Evolutionary conservation across 176 grass and related monocot genomes (phyloP).

Genomic region (Cenchrus fungigraminus): DNA sequence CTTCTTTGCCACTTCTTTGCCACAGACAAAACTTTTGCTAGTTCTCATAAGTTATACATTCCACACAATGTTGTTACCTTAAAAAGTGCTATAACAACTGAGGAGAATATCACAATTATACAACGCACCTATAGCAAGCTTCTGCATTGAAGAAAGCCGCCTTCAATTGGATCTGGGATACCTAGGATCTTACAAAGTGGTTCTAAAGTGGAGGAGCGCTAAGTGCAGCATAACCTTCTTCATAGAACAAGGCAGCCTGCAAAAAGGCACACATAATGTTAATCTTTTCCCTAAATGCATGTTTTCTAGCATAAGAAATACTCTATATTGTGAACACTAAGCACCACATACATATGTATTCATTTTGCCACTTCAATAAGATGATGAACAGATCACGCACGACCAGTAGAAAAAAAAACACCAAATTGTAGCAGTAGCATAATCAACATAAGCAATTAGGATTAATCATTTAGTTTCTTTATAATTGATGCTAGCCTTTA

Average conservation of each 20-base stretch:
- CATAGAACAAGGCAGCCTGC: slow-evolving; percentile 78
- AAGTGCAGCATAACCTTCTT: slow-evolving; percentile 70
- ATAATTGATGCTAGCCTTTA: neutral
- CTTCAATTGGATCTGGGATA: slow-evolving; percentile 78
- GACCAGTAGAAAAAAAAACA: neutral
- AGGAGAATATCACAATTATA: no score
- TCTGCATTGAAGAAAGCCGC: slow-evolving; percentile 60
- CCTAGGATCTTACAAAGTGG: slow-evolving; percentile 78
- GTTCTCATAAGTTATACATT: no score
- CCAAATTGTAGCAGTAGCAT: neutral
- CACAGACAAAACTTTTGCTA: no score
- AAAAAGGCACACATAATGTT: slow-evolving; percentile 15
- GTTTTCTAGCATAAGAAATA: no score
- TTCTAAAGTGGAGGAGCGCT: slow-evolving; percentile 50
- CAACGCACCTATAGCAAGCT: slow-evolving; percentile 53
- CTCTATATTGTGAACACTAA: neutral
- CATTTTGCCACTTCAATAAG: neutral
- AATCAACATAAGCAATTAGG: neutral
- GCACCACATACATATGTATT: slow-evolving; percentile 8
- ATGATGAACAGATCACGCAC: slow-evolving; percentile 5
- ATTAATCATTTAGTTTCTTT: neutral
- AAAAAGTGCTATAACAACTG: no score
- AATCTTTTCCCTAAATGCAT: neutral
- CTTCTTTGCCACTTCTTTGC: no score
- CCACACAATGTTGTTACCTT: no score